Evolutionary conservation across 306 rosid genomes (phyloP).

Genomic region (Casuarina cunninghamiana): DNA sequence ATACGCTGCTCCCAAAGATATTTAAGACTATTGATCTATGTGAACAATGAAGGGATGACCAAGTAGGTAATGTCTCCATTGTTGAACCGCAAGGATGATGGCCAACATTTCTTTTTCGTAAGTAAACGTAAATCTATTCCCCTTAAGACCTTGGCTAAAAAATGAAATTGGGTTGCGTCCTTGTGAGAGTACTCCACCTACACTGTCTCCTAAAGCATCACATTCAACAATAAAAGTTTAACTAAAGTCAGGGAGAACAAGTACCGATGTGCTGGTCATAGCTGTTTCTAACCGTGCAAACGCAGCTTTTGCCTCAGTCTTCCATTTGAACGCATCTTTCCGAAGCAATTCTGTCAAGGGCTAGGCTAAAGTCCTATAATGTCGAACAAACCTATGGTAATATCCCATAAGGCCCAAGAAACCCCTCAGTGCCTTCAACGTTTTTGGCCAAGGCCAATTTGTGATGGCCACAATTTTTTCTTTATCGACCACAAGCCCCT

Average conservation of each 20-base stretch:
- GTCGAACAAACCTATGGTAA: not conserved
- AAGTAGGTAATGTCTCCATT: not conserved
- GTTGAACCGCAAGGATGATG: not conserved
- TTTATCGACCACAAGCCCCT: no score
- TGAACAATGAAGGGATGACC: no score
- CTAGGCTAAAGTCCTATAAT: not conserved
- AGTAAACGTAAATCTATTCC: not conserved
- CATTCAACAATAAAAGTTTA: not conserved
- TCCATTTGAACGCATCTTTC: not conserved
- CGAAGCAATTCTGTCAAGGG: not conserved
- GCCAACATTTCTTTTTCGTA: conserved; percentile 2
- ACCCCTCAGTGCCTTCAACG: not conserved
- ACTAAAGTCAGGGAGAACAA: not conserved
- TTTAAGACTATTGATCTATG: no score
- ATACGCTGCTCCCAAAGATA: no score
- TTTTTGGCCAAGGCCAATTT: no score
- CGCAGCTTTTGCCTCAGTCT: not conserved
- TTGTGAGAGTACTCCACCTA: not conserved
- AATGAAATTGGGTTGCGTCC: not conserved
- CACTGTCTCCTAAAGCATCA: not conserved
- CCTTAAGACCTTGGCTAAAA: not conserved
- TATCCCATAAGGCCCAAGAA: not conserved
- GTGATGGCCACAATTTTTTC: no score
- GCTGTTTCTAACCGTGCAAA: not conserved
- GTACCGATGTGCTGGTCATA: not conserved